phyloP scores from a whole-genome alignment of 2,329 filamentous ascomycete species.

The Orbilia brochopaga region DNA sequence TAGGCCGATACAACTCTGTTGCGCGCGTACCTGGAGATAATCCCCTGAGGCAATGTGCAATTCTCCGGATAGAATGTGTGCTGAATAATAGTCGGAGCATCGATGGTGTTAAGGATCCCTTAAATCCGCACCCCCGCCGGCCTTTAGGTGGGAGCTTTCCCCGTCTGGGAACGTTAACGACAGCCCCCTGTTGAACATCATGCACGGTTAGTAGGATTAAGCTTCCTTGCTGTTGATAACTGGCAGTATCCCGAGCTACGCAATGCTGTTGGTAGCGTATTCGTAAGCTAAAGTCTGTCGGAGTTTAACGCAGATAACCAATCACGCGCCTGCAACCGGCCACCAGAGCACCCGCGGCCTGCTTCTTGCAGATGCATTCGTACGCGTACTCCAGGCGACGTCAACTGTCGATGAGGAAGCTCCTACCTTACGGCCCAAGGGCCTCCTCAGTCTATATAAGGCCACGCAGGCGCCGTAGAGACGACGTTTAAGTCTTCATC shows the following conservation, averaged over 20 bases:
- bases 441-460: too few relatives aligned
- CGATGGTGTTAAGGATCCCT: background rate
- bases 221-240: background rate
- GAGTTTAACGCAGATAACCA: constrained; percentile 2
- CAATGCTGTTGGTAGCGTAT: background rate
- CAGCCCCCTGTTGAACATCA: background rate
- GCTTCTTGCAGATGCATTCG: too few relatives aligned
- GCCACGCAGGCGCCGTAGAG: too few relatives aligned
- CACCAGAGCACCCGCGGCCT: too few relatives aligned
- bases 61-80: background rate
- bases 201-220: background rate
- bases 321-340: too few relatives aligned
- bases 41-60: too few relatives aligned
- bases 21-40: background rate
- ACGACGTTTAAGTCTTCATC: too few relatives aligned
- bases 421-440: too few relatives aligned
- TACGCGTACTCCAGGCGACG: too few relatives aligned
- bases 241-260: background rate
- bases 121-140: background rate
- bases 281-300: background rate
- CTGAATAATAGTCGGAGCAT: constrained; percentile 1
- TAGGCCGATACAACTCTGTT: too few relatives aligned
- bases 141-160: background rate
- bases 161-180: background rate
- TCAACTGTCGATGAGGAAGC: too few relatives aligned